Evolutionary conservation across 2,329 filamentous ascomycete species (phyloP), one percentile per base, ranked within the genome.

Genomic region (Aspergillus ustus): DNA sequence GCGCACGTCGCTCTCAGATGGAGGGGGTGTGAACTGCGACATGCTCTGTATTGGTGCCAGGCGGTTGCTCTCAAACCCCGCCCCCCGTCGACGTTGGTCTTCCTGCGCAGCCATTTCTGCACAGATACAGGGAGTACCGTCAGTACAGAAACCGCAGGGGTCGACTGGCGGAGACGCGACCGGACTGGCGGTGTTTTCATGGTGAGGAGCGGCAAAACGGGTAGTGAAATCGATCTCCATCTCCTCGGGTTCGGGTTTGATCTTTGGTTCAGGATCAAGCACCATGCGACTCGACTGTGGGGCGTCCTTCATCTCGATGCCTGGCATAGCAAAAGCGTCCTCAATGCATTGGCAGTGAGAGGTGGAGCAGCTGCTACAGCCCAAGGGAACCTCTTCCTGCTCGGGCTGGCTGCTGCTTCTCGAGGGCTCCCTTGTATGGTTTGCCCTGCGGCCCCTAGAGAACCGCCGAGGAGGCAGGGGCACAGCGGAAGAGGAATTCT

Each of bases 111-210:
- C 78, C 77, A 84, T 81, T 66, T 93, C 91, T 25, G 91, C 91
- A 75, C 91, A 95, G 66, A 93, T 87, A 72, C 91, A 95, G 69
- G 91, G 91, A 0, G 89, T 93, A 4, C 90, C 91, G 62, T 93
- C 90, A 64, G 89, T 87, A 77, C 91, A 95, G 78, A 95, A 95
- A 7, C 91, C 91, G 73, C 91, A 95, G 20, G 86, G 85, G 69
- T 94, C 91, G 64, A 86, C 80, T n/a, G 76, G 71, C 20, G 74
- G 50, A 65, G 77, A 68, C 70, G 77, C 64, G 73, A 75, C 65
- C 66, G 70, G 44, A 65, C 66, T 51, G 52, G 59, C 61, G 34
- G 63, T 60, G 49, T 67, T 62, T 31, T 67, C 66, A 67, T 73
- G 68, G 28, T 63, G 73, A 54, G 67, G 80, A 73, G 72, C 81